A percentile compares a stretch with the other conserved stretches of the same genome.
These are phyloP conservation scores for Chalciporus sphaerocephalus DNA, from an alignment of 768 basidiomycete species.

Conservation along the genomic window DNA sequence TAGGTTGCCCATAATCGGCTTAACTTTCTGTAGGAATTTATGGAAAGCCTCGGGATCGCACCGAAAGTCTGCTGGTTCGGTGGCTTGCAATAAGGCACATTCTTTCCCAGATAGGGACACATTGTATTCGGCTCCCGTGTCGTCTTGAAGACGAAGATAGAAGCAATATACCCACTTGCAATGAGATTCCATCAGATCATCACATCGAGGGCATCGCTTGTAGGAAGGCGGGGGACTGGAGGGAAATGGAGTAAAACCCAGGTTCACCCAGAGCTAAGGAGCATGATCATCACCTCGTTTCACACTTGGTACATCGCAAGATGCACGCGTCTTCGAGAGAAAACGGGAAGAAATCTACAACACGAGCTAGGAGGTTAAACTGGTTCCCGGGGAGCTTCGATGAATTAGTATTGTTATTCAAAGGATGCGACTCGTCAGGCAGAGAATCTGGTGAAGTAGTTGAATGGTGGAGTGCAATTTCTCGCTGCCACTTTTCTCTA, in stretches of 20 bases:
- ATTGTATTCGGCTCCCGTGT: conserved; percentile 37
- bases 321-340: conserved; percentile 44
- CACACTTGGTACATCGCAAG: conserved; percentile 51
- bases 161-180: conserved; percentile 47
- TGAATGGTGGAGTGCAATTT: conserved; percentile 11
- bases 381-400: conserved; percentile 30
- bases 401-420: conserved; percentile 27
- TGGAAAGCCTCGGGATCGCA: conserved; percentile 36
- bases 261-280: neutral
- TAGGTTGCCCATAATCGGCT: conserved; percentile 47
- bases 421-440: conserved; percentile 3
- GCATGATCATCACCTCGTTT: conserved; percentile 40
- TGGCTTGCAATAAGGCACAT: conserved; percentile 43
- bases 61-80: conserved; percentile 41
- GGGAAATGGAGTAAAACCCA: neutral
- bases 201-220: conserved; percentile 48
- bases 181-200: conserved; percentile 49
- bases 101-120: conserved; percentile 49
- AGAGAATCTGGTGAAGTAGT: neutral
- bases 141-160: conserved; percentile 50
- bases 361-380: conserved; percentile 45
- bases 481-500: conserved; percentile 31
- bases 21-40: conserved; percentile 39
- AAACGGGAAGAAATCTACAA: conserved; percentile 54
- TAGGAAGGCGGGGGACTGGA: conserved; percentile 42